Evolutionary conservation across 257 asterid species (phyloP), one percentile per base, ranked within the genome.

Genomic region (Paraleonurus japonicus): DNA sequence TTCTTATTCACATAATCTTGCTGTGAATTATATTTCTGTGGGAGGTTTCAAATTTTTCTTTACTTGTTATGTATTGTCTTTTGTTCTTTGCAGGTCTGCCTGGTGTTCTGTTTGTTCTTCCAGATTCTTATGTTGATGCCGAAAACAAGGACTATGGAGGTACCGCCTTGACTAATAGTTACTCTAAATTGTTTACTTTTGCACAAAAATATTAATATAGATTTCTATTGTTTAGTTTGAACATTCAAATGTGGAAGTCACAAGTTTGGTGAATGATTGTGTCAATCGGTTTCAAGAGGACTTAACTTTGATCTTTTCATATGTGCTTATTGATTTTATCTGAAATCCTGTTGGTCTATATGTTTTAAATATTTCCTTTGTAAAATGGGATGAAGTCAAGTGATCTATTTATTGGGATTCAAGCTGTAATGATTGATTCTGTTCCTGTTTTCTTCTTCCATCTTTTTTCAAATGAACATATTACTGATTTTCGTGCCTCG

Each of bases 71-170:
- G 50, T 20, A 10, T 41, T 57, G 35, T 27, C 19, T 41, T 32
- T 58, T 63, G 37, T 35, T 47, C 9, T 61, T 0, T 69, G 74
- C 92, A 94, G 98, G 96, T 63, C 28, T 91, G 83, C 96, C 96
- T 20, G 99, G 99, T 33, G 98, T 94, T 76, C 89, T 94, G 33
- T 94, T 94, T 80, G 98, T 94, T 73, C 90, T 94, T 45, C 98
- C 98, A 0, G 99, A 94, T 80, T 94, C 99, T n/a, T 94, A 92
- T 78, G 99, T 94, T 57, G 99, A 94, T 75, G 85, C 98, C 2
- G 99, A 92, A 81, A 88, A 94, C 89, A 94, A 94, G 79, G 98
- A 94, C 62, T 94, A 94, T 67, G 98, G 99, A 82, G 99, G 98
- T 94, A 82, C 10, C 63, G 41, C 39, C 20, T 51, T 5, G 53